phyloP scores from a whole-genome alignment of 2,329 filamentous ascomycete species.

The Fusarium pseudoanthophilum region DNA sequence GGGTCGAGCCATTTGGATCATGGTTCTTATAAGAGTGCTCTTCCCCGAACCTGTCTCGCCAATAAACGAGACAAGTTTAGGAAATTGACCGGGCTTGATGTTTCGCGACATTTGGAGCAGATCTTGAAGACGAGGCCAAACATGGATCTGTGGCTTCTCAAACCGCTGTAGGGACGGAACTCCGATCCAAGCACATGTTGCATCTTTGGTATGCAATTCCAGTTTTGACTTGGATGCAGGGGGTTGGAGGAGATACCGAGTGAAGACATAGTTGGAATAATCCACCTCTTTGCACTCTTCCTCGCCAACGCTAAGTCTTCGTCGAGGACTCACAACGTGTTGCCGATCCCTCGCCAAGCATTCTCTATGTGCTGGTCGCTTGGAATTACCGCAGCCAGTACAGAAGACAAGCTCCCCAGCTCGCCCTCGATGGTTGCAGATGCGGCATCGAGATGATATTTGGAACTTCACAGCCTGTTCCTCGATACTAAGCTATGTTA shows the following conservation, averaged over 20 bases:
- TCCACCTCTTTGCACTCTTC: not conserved
- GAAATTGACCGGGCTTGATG: not conserved
- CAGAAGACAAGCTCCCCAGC: not conserved
- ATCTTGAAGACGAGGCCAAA: conserved; percentile 6
- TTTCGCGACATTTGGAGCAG: not conserved
- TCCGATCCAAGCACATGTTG: conserved; percentile 1
- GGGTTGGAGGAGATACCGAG: not conserved
- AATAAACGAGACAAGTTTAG: conserved; percentile 26
- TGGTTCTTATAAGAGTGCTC: conserved; percentile 22
- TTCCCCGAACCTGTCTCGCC: conserved; percentile 27
- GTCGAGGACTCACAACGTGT: not conserved
- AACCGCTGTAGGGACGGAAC: not conserved
- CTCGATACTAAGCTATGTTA: not conserved
- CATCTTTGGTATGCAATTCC: not conserved
- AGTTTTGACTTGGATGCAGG: not conserved
- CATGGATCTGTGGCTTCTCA: not conserved
- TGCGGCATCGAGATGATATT: not conserved
- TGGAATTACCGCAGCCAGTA: not conserved
- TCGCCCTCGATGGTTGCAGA: not conserved
- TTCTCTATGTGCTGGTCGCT: not conserved
- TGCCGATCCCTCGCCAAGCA: not conserved
- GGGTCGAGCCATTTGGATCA: conserved; percentile 11
- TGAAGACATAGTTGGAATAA: not conserved
- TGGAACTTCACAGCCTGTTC: not conserved
- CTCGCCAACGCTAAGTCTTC: not conserved